Base-by-base conservation (phyloP, 257 asterid genomes). In the Capsicum rhomboideum region DNA sequence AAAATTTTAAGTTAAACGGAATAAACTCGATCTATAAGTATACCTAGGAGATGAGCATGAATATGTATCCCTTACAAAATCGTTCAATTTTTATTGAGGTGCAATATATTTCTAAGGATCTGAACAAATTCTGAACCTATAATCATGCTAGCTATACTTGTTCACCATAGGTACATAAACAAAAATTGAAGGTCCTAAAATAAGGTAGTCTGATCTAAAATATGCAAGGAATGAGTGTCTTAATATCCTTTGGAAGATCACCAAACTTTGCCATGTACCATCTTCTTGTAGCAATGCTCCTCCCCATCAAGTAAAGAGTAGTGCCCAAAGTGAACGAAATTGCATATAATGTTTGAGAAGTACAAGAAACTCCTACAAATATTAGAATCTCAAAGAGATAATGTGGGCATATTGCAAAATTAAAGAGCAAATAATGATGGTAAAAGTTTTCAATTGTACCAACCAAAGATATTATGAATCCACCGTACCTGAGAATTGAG, bases 251-350 rank as follows among this genome's bases (percentile, higher is more conserved):
- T 1, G 96, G 93, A 12, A 93, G 92, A 82, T 92, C 91, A 23
- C 90, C 92, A 64, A 92, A 93, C 88, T 92, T 92, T 53, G 93
- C 87, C 23, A 46, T 8, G 64, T 93, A 93, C 97, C 96, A 93
- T 80, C 86, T 87, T 83, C 92, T 86, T 1, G 96, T 92, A 67
- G 95, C 93, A 58, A 46, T 78, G 64, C 96, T 93, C 91, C 96
- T 86, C 16, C 96, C 95, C 79, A 83, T 80, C 83, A 93, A 74
- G 83, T 88, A 93, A 14, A 85, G 55, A 0, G 82, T 50, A 8
- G 90, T 66, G 9, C 95, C 95, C 80, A 84, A 26, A 2, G 89
- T 59, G 16, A 78, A 89, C 16, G 86, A 82, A 16, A 86, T 50
- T 1, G 90, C 67, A 53, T 86, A 90, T 1, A 84, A 16, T 14